Conservation (phyloP, 2,329 filamentous ascomycete genomes). For the Calonectria naviculata region DNA sequence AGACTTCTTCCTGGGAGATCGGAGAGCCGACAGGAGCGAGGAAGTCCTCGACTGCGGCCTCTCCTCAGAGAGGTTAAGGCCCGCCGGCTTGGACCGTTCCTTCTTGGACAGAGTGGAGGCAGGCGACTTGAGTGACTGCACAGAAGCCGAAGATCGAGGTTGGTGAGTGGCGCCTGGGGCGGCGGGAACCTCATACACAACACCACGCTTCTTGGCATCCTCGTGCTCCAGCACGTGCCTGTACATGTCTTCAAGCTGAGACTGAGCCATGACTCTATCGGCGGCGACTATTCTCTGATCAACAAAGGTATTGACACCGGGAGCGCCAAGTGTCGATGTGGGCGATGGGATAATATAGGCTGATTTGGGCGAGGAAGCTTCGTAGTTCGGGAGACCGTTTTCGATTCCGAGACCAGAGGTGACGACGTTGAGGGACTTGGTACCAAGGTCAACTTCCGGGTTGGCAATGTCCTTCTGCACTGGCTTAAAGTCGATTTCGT, state of each 20-base stretch:
- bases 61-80: slow-evolving; percentile 61
- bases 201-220: slow-evolving; percentile 69
- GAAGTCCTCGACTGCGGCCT: slow-evolving; percentile 67
- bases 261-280: slow-evolving; percentile 80
- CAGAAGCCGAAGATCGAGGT: slow-evolving; percentile 30
- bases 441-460: slow-evolving; percentile 33
- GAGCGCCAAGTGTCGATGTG: slow-evolving; percentile 57
- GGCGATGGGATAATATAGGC: slow-evolving; percentile 59
- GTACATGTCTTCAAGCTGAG: slow-evolving; percentile 91
- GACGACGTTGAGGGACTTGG: slow-evolving; percentile 29
- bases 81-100: slow-evolving; percentile 60
- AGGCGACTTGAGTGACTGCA: slow-evolving; percentile 41
- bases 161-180: slow-evolving; percentile 42
- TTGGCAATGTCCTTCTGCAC: slow-evolving; percentile 34
- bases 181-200: slow-evolving; percentile 57
- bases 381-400: slow-evolving; percentile 49
- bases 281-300: slow-evolving; percentile 81
- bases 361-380: slow-evolving; percentile 41
- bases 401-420: slow-evolving; percentile 44
- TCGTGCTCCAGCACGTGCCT: slow-evolving; percentile 93
- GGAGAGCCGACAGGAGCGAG: slow-evolving; percentile 70
- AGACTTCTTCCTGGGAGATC: slow-evolving; percentile 67
- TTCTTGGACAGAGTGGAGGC: slow-evolving; percentile 54
- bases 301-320: slow-evolving; percentile 76
- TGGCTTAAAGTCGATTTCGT: slow-evolving; percentile 57